A percentile compares a stretch with the other conserved stretches of the same genome.
These are phyloP conservation scores for Phlyctochytrium arcticum DNA, from an alignment of 192 early-diverging fungal genomes.

Conservation along the genomic window DNA sequence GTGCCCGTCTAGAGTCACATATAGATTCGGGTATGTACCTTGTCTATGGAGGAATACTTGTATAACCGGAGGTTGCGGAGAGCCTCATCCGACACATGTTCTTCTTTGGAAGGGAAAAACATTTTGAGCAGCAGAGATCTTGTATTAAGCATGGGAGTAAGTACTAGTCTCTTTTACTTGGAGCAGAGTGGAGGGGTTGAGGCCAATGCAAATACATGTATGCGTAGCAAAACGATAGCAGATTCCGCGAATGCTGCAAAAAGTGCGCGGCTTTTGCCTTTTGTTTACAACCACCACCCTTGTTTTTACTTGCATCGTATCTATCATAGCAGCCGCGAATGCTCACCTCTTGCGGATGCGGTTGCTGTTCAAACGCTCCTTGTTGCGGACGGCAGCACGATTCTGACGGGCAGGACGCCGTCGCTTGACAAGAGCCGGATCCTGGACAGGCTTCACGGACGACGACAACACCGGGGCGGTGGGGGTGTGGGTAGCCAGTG, in stretches of 20 bases:
- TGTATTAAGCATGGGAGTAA: too few species aligned
- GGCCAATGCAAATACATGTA: too few species aligned
- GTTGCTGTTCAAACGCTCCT: background rate
- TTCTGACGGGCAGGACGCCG: constrained; percentile 5
- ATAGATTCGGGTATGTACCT: constrained; percentile 4
- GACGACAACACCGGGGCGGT: background rate
- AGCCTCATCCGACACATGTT: constrained; percentile 25
- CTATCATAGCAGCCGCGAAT: background rate
- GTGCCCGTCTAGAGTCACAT: background rate
- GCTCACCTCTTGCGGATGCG: background rate
- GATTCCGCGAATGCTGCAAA: background rate
- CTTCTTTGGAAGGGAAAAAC: constrained; percentile 21
- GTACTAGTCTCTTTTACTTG: too few species aligned
- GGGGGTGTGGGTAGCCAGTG: background rate
- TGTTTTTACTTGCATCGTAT: background rate
- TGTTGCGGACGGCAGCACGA: background rate
- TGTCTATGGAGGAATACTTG: constrained; percentile 33
- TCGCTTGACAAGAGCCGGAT: background rate
- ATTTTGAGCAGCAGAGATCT: constrained; percentile 11
- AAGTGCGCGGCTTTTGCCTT: background rate
- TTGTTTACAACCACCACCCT: background rate
- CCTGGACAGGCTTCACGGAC: background rate
- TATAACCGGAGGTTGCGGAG: constrained; percentile 15
- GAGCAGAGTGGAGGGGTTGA: too few species aligned
- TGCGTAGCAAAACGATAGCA: background rate